Evolutionary conservation across 345 rosid species (phyloP), one percentile per base, ranked within the genome.

Genomic region (Ceriops decandra): DNA sequence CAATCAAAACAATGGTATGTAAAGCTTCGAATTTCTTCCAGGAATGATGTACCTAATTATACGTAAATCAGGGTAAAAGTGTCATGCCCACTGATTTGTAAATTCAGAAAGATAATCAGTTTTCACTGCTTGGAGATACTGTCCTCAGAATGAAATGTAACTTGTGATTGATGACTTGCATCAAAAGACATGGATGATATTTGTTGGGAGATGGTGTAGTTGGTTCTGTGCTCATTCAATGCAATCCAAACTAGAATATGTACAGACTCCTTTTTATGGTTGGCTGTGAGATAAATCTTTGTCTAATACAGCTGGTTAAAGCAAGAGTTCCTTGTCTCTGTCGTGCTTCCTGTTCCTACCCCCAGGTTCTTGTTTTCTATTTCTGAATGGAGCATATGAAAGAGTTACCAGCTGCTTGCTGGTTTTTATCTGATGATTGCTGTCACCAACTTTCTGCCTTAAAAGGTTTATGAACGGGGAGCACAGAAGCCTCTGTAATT

Each of bases 21-120:
- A 68, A 32, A 53, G 63, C 30, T 62, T 54, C n/a, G 20, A 52
- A 60, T 42, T 59, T 42, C 68, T 1, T 59, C 16, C 36, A 22
- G 59, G 36, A 52, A 61, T 53, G 42, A 67, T 38, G 42, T 61
- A 19, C 61, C 68, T 21, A 9, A 69, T 46, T 20, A n/a, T 63
- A 36, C 8, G 1, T 33, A 33, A 33, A 33, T 33, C 1, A 7
- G 36, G 36, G 36, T 33, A 33, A 33, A 33, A 7, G 49, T 36
- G 31, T 22, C 0, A 11, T 47, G 36, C 52, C 2, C 32, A 21
- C 52, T 27, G 32, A 57, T 28, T 20, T 19, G 35, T 51, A 66
- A 60, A 24, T 30, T 33, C 31, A 22, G 11, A 15, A 32, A 6
- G 28, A 64, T 27, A 46, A 58, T 20, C 20, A 26, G 24, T 49